Percentiles rank a stretch among this genome's conserved stretches.
These are phyloP conservation scores for Acacia crassicarpa DNA, from an alignment of 306 rosid genomes.

Conservation along the genomic window DNA sequence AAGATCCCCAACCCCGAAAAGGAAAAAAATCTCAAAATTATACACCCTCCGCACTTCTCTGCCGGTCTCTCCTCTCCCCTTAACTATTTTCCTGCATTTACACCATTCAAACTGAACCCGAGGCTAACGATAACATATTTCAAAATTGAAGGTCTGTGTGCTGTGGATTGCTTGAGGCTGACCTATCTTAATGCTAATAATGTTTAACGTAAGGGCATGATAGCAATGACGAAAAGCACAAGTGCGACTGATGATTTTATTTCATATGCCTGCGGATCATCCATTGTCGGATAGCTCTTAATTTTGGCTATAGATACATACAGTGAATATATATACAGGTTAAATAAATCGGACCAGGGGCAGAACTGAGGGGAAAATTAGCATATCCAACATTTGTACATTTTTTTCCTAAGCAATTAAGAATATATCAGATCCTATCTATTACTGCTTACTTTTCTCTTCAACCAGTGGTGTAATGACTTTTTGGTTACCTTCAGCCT, in stretches of 20 bases:
- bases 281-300: constrained; percentile 9
- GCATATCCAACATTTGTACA: constrained; percentile 35
- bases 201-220: neutral
- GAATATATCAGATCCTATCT: constrained; percentile 25
- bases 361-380: neutral
- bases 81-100: neutral
- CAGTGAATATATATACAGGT: constrained; percentile 10
- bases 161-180: neutral
- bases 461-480: constrained; percentile 72
- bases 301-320: constrained; percentile 25
- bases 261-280: constrained; percentile 12
- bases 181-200: neutral
- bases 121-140: neutral
- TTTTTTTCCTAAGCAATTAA: constrained; percentile 20
- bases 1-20: neutral
- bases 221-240: neutral
- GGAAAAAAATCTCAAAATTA: neutral
- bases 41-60: neutral
- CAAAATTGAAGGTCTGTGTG: neutral
- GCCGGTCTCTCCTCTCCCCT: neutral
- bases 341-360: neutral
- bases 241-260: constrained; percentile 17
- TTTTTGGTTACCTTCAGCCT: constrained; percentile 75
- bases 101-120: neutral
- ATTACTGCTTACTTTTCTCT: constrained; percentile 37